These are phyloP conservation scores for Phaeosphaeriaceae sp. DNA, from an alignment of 2,329 filamentous ascomycete genomes.

Conservation along the genomic window DNA sequence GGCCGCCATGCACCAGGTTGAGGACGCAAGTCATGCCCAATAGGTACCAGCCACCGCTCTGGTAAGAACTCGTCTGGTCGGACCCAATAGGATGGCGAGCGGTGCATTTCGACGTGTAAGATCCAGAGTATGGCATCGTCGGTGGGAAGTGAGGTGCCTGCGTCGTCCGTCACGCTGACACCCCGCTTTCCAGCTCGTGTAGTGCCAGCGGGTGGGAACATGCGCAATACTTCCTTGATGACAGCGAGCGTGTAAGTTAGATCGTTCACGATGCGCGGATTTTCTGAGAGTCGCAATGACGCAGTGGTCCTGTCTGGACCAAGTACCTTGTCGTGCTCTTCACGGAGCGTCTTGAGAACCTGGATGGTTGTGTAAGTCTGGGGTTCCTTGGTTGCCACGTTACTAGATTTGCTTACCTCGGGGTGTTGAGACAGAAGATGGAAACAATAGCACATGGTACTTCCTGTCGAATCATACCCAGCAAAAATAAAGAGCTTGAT, in stretches of 20 bases:
- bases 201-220: constrained; percentile 41
- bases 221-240: constrained; percentile 39
- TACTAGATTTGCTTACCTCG: not conserved
- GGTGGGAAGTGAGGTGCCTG: constrained; percentile 10
- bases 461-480: constrained; percentile 39
- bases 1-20: constrained; percentile 33
- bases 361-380: not conserved
- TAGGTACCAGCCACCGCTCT: constrained; percentile 13
- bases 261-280: constrained; percentile 30
- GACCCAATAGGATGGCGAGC: constrained; percentile 13
- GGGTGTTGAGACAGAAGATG: constrained; percentile 32
- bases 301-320: constrained; percentile 13
- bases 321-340: constrained; percentile 35
- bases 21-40: constrained; percentile 1
- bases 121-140: constrained; percentile 9
- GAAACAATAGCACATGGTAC: constrained; percentile 30
- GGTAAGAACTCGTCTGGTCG: constrained; percentile 21
- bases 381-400: too few relatives aligned
- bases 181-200: constrained; percentile 6
- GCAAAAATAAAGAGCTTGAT: constrained; percentile 34
- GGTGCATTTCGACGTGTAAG: constrained; percentile 16
- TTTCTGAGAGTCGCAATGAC: constrained; percentile 10
- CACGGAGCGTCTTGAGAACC: constrained; percentile 20
- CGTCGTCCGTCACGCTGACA: constrained; percentile 6
- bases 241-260: constrained; percentile 35